Conservation (phyloP, 768 basidiomycete genomes). For the Leccinum broughii region DNA sequence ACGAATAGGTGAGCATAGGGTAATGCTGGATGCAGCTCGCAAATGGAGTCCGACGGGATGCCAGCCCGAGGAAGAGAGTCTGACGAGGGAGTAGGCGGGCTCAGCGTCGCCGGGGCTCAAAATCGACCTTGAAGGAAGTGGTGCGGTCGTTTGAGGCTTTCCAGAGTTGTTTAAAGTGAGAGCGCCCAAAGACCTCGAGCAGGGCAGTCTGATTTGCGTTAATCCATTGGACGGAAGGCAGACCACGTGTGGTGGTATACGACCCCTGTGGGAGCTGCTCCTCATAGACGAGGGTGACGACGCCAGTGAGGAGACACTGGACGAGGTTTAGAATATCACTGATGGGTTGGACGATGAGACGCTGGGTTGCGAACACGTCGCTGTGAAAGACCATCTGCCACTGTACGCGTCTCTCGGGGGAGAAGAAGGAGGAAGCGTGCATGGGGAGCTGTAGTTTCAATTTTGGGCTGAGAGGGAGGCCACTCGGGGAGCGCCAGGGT, state of each 20-base stretch:
- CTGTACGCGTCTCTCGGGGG: constrained; percentile 78
- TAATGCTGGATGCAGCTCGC: constrained; percentile 9
- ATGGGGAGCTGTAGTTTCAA: constrained; percentile 72
- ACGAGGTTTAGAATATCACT: constrained; percentile 68
- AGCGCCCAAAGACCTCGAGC: constrained; percentile 68
- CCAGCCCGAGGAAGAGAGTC: constrained; percentile 18
- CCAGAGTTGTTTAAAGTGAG: constrained; percentile 71
- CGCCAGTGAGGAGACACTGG: constrained; percentile 72
- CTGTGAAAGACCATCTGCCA: constrained; percentile 91
- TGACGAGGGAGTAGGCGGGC: constrained; percentile 13
- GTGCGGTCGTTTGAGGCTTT: constrained; percentile 71
- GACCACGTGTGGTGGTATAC: constrained; percentile 73
- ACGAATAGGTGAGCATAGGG: constrained; percentile 11
- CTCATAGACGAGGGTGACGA: constrained; percentile 72
- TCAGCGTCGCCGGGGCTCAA: constrained; percentile 45
- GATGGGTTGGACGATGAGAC: constrained; percentile 67
- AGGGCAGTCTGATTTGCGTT: constrained; percentile 66
- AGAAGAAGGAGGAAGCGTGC: constrained; percentile 84
- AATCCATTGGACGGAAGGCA: constrained; percentile 80
- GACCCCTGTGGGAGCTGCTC: constrained; percentile 69
- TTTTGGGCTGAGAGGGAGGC: constrained; percentile 75
- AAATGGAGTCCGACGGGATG: constrained; percentile 11
- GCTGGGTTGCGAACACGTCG: constrained; percentile 70
- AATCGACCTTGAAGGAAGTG: constrained; percentile 73
- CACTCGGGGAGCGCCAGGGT: constrained; percentile 74